Percentiles rank a stretch among this genome's conserved stretches.
phyloP scores from a whole-genome alignment of 164 flowering plant species.

The Piper longum region DNA sequence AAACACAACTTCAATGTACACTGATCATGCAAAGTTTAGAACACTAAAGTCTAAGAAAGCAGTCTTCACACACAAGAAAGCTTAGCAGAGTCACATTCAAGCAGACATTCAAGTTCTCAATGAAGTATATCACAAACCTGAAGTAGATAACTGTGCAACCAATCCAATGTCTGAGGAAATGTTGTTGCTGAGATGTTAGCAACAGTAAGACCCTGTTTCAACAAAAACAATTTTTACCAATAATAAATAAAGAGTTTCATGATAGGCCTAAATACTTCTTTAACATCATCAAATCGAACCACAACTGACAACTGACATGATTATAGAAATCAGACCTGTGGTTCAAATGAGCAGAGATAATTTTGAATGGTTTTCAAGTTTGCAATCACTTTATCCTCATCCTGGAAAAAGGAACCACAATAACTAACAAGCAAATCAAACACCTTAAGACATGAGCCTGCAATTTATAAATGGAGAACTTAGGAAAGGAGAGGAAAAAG shows the following conservation, averaged over 20 bases:
- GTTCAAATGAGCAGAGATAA: slow-evolving; percentile 83
- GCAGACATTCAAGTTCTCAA: background rate
- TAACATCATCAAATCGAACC: background rate
- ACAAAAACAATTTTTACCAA: too few species aligned
- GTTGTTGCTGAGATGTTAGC: slow-evolving; percentile 85
- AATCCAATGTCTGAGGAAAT: slow-evolving; percentile 91
- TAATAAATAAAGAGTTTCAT: too few species aligned
- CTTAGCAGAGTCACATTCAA: background rate
- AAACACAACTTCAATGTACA: too few species aligned
- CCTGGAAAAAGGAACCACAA: slow-evolving; percentile 26
- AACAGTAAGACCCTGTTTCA: slow-evolving; percentile 67
- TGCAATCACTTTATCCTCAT: slow-evolving; percentile 51
- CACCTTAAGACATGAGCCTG: too few species aligned
- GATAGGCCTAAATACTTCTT: background rate
- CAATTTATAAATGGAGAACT: too few species aligned
- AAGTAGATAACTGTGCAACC: slow-evolving; percentile 86
- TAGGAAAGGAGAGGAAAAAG: too few species aligned
- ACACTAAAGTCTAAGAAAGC: too few species aligned
- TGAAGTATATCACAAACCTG: slow-evolving; percentile 33
- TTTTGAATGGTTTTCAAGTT: slow-evolving; percentile 86
- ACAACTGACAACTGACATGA: background rate
- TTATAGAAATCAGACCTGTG: slow-evolving; percentile 43
- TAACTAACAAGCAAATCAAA: background rate
- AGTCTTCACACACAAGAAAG: too few species aligned
- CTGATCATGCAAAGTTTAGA: too few species aligned